phyloP scores from a whole-genome alignment of 305 asterid species.

The Striga hermonthica region DNA sequence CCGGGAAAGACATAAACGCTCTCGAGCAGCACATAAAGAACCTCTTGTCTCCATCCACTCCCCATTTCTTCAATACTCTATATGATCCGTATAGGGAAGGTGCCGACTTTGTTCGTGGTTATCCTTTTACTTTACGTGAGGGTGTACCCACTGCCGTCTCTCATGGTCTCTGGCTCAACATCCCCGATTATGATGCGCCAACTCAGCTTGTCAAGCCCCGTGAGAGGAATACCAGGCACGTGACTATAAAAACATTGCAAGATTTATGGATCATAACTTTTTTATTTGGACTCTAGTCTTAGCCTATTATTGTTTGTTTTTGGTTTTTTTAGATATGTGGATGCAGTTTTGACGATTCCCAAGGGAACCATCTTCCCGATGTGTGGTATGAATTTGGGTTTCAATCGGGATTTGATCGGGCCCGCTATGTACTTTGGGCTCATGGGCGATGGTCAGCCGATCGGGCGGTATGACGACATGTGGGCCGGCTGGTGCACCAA shows the following conservation, averaged over 20 bases:
- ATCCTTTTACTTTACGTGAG: conserved; percentile 82
- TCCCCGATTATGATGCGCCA: conserved; percentile 83
- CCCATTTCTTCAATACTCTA: conserved; percentile 79
- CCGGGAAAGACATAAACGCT: conserved; percentile 72
- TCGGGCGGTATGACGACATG: conserved; percentile 87
- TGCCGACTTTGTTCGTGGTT: conserved; percentile 80
- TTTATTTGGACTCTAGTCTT: not conserved
- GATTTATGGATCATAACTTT: not conserved
- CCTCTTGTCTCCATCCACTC: conserved; percentile 66
- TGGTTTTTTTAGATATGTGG: conserved; percentile 53
- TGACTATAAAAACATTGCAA: not conserved
- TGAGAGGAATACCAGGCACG: conserved; percentile 67
- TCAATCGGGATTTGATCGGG: conserved; percentile 74
- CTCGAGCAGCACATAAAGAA: conserved; percentile 81
- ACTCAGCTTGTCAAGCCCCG: conserved; percentile 88
- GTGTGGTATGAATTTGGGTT: conserved; percentile 84
- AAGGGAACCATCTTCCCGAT: conserved; percentile 72
- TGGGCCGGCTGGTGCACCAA: conserved; percentile 92
- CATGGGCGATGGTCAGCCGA: conserved; percentile 92
- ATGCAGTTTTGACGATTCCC: conserved; percentile 76
- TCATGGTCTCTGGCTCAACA: conserved; percentile 77
- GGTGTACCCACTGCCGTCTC: conserved; percentile 72
- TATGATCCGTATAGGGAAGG: conserved; percentile 84
- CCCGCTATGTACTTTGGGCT: conserved; percentile 90
- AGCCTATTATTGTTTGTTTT: conserved; percentile 10